phyloP scores from a whole-genome alignment of 495 filamentous ascomycete species.

The Durotheca rogersii region DNA sequence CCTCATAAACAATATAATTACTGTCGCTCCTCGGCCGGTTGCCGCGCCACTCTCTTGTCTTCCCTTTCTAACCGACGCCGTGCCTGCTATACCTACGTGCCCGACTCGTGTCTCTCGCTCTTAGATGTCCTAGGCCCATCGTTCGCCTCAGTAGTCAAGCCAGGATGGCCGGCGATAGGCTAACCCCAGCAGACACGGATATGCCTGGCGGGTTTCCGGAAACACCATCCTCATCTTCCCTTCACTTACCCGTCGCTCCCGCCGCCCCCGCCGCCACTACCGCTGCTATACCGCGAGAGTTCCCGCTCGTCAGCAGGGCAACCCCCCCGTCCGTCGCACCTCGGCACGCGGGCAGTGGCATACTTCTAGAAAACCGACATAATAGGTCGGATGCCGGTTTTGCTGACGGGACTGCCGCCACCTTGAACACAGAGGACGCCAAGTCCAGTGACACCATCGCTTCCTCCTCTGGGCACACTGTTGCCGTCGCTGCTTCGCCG shows the following conservation, averaged over 20 bases:
- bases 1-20: no score
- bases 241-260: background rate
- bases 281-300: slow-evolving; percentile 3
- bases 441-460: slow-evolving; percentile 15
- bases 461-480: slow-evolving; percentile 14
- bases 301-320: slow-evolving; percentile 7
- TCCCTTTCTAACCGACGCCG: background rate
- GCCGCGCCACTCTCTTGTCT: no score
- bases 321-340: slow-evolving; percentile 8
- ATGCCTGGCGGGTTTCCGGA: slow-evolving; percentile 28
- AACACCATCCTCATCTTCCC: slow-evolving; percentile 15
- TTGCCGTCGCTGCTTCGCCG: background rate
- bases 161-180: slow-evolving; percentile 21
- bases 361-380: slow-evolving; percentile 3
- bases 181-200: slow-evolving; percentile 19
- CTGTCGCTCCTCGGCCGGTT: no score
- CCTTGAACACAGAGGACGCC: background rate
- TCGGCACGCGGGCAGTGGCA: background rate
- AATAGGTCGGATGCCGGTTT: background rate
- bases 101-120: background rate
- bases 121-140: background rate
- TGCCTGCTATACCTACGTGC: background rate
- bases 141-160: background rate
- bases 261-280: background rate
- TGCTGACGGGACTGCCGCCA: slow-evolving; percentile 2